Evolutionary conservation across 148 eudicot species (phyloP).

Genomic region (Camellia sinensis): DNA sequence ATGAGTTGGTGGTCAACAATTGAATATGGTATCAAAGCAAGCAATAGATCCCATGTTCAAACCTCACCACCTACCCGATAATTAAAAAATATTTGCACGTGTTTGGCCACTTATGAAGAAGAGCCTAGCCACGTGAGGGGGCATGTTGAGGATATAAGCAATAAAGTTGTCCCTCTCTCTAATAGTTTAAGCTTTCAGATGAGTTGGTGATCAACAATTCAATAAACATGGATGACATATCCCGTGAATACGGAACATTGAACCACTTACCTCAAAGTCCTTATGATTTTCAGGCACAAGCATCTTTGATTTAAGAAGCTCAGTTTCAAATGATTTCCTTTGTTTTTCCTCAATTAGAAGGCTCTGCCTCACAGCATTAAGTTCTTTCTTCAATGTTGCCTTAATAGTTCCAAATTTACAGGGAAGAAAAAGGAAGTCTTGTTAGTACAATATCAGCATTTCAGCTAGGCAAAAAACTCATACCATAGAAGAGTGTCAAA

Average conservation of each 20-base stretch:
- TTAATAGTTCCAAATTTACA: constrained; percentile 23
- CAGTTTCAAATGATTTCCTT: constrained; percentile 63
- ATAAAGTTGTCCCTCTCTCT: no score
- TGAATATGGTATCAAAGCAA: no score
- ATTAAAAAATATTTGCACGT: no score
- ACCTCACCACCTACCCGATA: no score
- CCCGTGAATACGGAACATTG: background rate
- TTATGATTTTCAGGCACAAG: constrained; percentile 58
- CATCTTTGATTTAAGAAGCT: constrained; percentile 48
- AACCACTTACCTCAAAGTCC: constrained; percentile 55
- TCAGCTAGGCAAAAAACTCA: background rate
- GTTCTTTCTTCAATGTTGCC: constrained; percentile 55
- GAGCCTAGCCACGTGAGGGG: no score
- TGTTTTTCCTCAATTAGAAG: constrained; percentile 59
- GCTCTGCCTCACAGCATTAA: constrained; percentile 45
- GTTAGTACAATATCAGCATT: constrained; percentile 14
- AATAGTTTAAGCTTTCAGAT: no score
- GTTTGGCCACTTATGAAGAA: no score
- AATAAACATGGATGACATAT: constrained; percentile 9
- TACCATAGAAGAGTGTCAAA: background rate
- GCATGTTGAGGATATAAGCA: no score
- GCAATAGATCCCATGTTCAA: no score
- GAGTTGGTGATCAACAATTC: no score
- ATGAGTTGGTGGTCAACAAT: no score
- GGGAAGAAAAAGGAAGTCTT: background rate